Conservation (phyloP, 257 asterid genomes). For the Solanum tarapatanum region DNA sequence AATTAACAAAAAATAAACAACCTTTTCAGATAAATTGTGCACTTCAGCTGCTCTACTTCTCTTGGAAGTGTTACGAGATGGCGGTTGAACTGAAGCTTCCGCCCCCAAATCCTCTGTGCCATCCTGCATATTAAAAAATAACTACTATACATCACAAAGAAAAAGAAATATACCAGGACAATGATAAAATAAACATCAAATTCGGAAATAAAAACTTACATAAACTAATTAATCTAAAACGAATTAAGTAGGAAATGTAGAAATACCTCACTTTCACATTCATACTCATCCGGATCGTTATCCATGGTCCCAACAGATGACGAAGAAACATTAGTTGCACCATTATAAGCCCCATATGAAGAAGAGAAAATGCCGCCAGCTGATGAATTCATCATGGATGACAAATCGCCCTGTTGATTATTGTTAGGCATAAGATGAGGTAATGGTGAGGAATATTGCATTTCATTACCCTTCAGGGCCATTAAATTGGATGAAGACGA, state of each 20-base stretch:
- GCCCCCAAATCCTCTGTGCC: slow-evolving; percentile 25
- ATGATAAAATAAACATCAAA: background rate
- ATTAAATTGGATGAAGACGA: slow-evolving; percentile 18
- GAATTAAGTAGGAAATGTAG: background rate
- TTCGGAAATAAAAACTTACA: background rate
- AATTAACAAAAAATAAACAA: background rate
- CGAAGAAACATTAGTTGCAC: slow-evolving; percentile 18
- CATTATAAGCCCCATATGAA: slow-evolving; percentile 3
- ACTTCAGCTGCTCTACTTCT: slow-evolving; percentile 83
- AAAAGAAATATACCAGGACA: background rate
- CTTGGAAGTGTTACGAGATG: slow-evolving; percentile 35
- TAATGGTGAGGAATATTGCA: slow-evolving; percentile 2
- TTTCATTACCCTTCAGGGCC: background rate
- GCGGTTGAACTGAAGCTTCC: slow-evolving; percentile 19
- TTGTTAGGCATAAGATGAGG: background rate
- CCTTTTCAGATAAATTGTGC: slow-evolving; percentile 77
- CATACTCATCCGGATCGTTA: slow-evolving; percentile 44
- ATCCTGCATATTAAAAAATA: slow-evolving; percentile 16
- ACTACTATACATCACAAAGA: background rate
- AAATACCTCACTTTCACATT: slow-evolving; percentile 67
- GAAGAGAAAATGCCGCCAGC: slow-evolving; percentile 1
- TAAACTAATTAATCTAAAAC: background rate
- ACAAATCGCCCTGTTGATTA: background rate
- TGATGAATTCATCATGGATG: slow-evolving; percentile 1
- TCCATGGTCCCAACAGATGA: slow-evolving; percentile 34